phyloP scores from a whole-genome alignment of 2,329 filamentous ascomycete genomes.

The Cyphellophora attinorum region DNA sequence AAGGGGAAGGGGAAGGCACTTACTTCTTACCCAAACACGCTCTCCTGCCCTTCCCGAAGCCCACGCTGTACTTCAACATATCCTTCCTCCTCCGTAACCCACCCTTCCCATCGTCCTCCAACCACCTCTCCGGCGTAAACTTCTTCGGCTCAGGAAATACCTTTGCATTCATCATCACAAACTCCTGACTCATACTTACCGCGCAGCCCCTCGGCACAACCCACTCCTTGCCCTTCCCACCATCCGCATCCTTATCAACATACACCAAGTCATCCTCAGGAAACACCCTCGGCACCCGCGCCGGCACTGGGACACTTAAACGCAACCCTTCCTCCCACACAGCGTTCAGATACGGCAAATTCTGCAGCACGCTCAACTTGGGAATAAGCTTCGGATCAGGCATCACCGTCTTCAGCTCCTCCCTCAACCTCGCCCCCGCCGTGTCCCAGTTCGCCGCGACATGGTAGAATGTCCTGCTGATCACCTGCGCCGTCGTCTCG shows the following conservation, averaged over 20 bases:
- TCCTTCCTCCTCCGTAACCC: too few species aligned
- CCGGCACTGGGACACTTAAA: slow-evolving; percentile 16
- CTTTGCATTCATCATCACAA: slow-evolving; percentile 25
- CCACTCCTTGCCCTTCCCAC: too few species aligned
- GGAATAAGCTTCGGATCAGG: slow-evolving; percentile 6
- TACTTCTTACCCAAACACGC: slow-evolving; percentile 39
- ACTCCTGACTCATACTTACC: slow-evolving; percentile 28
- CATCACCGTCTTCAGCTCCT: slow-evolving; percentile 7
- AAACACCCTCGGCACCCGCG: slow-evolving; percentile 20
- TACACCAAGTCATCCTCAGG: slow-evolving; percentile 7
- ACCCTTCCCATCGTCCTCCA: slow-evolving; percentile 14
- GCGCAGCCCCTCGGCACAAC: slow-evolving; percentile 13
- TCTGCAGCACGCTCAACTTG: slow-evolving; percentile 25
- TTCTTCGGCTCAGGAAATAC: slow-evolving; percentile 26
- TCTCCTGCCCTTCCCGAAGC: slow-evolving; percentile 32
- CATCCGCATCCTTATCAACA: slow-evolving; percentile 1
- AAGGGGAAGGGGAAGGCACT: slow-evolving; percentile 14
- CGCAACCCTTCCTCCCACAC: slow-evolving; percentile 7
- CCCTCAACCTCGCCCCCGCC: slow-evolving; percentile 6
- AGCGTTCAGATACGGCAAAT: slow-evolving; percentile 26
- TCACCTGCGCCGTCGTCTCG: slow-evolving; percentile 24
- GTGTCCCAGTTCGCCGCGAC: slow-evolving; percentile 8
- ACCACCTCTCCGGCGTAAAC: slow-evolving; percentile 30
- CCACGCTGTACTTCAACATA: slow-evolving; percentile 25
- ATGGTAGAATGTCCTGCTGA: slow-evolving; percentile 22